A percentile compares a stretch with the other conserved stretches of the same genome.
Evolutionary conservation across 768 basidiomycete species (phyloP).

Genomic region (Crassisporium funariophilum): DNA sequence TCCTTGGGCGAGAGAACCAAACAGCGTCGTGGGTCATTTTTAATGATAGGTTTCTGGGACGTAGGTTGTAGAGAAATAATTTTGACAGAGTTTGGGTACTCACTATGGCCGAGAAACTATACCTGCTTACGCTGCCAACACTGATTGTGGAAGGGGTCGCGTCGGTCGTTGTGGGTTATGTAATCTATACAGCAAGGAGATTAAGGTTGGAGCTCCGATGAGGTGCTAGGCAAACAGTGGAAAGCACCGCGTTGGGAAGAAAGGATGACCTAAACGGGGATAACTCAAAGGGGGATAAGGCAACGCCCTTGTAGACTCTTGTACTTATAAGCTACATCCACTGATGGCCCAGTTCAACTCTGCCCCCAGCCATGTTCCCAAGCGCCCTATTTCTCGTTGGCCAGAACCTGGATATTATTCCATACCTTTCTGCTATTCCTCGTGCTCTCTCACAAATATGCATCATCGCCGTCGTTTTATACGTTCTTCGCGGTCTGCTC

Average conservation of each 20-base stretch:
- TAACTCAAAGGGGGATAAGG: too few species aligned
- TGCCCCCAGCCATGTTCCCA: neutral
- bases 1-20: conserved; percentile 96
- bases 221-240: conserved; percentile 9
- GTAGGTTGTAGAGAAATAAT: conserved; percentile 3
- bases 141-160: conserved; percentile 15
- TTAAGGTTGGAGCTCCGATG: conserved; percentile 39
- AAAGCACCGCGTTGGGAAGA: conserved; percentile 15
- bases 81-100: conserved; percentile 17
- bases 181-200: conserved; percentile 41
- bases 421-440: conserved; percentile 1
- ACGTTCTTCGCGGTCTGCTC: conserved; percentile 35
- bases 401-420: neutral
- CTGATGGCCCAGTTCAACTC: conserved; percentile 9
- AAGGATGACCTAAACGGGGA: conserved; percentile 21
- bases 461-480: conserved; percentile 28
- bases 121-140: conserved; percentile 22
- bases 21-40: conserved; percentile 98
- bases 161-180: conserved; percentile 29
- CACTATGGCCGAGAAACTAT: conserved; percentile 30
- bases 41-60: conserved; percentile 19
- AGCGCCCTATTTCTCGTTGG: conserved; percentile 1
- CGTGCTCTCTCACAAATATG: conserved; percentile 25
- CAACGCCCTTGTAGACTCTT: conserved; percentile 9
- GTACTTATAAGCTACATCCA: neutral